These are phyloP conservation scores for Botryobasidium botryosum DNA, from an alignment of 768 basidiomycete genomes.

Conservation along the genomic window DNA sequence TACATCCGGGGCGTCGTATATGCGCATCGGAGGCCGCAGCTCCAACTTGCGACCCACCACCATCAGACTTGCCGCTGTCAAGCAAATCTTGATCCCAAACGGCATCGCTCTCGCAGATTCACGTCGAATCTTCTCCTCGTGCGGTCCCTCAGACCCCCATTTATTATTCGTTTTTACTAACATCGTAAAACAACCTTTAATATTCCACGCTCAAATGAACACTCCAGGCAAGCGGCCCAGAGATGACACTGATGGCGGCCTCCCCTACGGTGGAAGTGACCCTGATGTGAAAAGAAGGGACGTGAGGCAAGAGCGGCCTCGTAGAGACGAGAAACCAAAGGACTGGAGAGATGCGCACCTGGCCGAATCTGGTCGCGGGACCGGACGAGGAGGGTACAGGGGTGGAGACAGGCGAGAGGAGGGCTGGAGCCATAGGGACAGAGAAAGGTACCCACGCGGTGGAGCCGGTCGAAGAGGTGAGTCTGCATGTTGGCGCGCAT, in stretches of 20 bases:
- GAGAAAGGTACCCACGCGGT: slow-evolving; percentile 12
- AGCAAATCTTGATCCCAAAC: too few species aligned
- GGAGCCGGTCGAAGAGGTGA: slow-evolving; percentile 14
- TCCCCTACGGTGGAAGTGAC: slow-evolving; percentile 8
- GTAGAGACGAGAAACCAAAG: slow-evolving; percentile 21
- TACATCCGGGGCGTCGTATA: too few species aligned
- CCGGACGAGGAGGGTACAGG: not conserved
- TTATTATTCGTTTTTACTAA: too few species aligned
- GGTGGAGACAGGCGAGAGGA: slow-evolving; percentile 1
- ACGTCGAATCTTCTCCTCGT: too few species aligned
- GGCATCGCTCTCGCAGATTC: too few species aligned
- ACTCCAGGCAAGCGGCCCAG: slow-evolving; percentile 9
- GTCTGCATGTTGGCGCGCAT: not conserved
- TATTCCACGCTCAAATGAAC: too few species aligned
- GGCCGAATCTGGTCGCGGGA: slow-evolving; percentile 16
- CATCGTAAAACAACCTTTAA: too few species aligned
- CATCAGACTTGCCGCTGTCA: too few species aligned
- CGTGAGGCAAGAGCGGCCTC: not conserved
- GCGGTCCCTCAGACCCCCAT: too few species aligned
- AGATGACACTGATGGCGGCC: slow-evolving; percentile 1
- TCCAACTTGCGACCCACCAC: too few species aligned
- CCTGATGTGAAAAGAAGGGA: slow-evolving; percentile 1
- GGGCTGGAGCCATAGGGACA: slow-evolving; percentile 12
- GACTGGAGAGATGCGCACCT: slow-evolving; percentile 60
- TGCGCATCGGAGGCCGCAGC: too few species aligned